These are phyloP conservation scores for Erodium maritimum DNA, from an alignment of 345 rosid species.

Conservation along the genomic window DNA sequence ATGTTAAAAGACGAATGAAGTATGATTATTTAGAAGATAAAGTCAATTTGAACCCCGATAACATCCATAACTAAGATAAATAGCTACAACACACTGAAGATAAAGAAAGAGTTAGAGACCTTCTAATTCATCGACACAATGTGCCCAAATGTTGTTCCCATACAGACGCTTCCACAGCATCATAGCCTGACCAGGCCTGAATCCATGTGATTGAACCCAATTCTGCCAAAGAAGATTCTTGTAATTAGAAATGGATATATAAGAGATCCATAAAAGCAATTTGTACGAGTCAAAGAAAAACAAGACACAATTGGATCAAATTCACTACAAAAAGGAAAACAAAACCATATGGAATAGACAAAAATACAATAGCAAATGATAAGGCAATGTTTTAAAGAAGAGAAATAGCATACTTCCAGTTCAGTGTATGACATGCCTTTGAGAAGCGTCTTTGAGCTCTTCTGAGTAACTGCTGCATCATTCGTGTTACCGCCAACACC, in stretches of 20 bases:
- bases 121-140: slow-evolving; percentile 45
- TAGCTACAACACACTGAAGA: neutral
- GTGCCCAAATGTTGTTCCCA: slow-evolving; percentile 62
- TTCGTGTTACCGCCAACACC: slow-evolving; percentile 8
- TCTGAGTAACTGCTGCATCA: neutral
- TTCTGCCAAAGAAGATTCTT: slow-evolving; percentile 24
- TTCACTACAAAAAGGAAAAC: neutral
- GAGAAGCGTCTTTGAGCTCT: slow-evolving; percentile 37
- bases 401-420: slow-evolving; percentile 38
- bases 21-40: neutral
- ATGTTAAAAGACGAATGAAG: neutral
- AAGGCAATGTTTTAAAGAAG: too few species aligned
- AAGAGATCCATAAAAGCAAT: neutral
- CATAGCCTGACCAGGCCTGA: slow-evolving; percentile 83
- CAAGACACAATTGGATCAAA: neutral
- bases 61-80: neutral
- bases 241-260: neutral
- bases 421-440: slow-evolving; percentile 64
- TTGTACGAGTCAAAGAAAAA: neutral
- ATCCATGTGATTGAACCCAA: slow-evolving; percentile 84
- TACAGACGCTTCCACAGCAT: slow-evolving; percentile 95
- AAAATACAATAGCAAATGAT: too few species aligned
- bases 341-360: too few species aligned
- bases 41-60: neutral
- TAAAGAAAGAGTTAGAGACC: slow-evolving; percentile 24